phyloP scores from a whole-genome alignment of 257 asterid species.

The Ocimum tenuiflorum region DNA sequence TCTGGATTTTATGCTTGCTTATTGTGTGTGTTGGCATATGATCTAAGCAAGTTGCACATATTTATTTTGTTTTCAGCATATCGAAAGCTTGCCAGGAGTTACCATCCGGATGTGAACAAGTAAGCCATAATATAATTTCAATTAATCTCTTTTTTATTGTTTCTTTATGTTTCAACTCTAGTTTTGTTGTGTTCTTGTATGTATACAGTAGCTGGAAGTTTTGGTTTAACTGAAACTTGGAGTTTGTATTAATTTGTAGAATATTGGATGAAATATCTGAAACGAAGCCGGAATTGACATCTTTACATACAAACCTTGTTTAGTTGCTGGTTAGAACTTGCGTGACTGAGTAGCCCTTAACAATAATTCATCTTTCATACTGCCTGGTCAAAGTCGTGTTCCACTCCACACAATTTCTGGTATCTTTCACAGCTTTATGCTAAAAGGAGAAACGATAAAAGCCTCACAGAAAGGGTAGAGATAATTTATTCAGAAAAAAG shows the following conservation, averaged over 20 bases:
- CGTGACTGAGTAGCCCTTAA: neutral
- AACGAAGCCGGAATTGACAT: neutral
- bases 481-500: neutral
- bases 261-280: neutral
- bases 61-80: conserved; percentile 54
- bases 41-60: too few species aligned
- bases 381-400: neutral
- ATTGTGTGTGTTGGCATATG: too few species aligned
- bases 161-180: neutral
- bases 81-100: conserved; percentile 90
- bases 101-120: conserved; percentile 98
- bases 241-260: neutral
- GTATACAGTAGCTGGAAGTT: neutral
- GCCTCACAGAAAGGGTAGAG: neutral
- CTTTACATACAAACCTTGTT: neutral
- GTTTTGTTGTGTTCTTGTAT: neutral
- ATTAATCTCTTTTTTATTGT: neutral
- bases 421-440: neutral
- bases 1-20: too few species aligned
- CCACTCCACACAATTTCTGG: neutral
- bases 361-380: neutral
- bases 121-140: conserved; percentile 29
- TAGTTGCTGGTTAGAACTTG: neutral
- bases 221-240: conserved; percentile 1
- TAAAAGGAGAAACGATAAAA: neutral